Percentiles rank a stretch among this genome's conserved stretches.
Evolutionary conservation across 2,329 filamentous ascomycete species (phyloP).

Genomic region (Xylaria arbuscula): DNA sequence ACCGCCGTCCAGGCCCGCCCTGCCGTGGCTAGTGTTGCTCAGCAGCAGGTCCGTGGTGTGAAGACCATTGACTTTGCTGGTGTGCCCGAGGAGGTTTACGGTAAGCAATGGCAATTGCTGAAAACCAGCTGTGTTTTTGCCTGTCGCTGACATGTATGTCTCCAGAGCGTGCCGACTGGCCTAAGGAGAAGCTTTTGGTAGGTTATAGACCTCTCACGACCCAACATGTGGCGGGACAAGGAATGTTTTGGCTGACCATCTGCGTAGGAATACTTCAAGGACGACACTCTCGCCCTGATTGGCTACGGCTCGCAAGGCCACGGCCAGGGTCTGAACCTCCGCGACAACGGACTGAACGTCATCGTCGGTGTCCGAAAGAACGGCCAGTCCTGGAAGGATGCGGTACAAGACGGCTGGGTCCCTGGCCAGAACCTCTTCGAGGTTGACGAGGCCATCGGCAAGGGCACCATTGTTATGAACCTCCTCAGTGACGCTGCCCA

Average conservation of each 20-base stretch:
- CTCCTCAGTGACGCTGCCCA: conserved; percentile 97
- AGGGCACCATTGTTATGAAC: conserved; percentile 98
- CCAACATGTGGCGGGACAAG: background rate
- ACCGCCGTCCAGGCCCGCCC: conserved; percentile 62
- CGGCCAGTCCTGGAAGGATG: conserved; percentile 98
- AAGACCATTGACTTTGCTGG: conserved; percentile 99
- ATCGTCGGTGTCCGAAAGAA: conserved; percentile 99
- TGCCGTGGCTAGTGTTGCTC: conserved; percentile 58
- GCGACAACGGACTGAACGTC: conserved; percentile 99
- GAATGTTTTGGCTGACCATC: conserved; percentile 36
- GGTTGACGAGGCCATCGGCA: conserved; percentile 93
- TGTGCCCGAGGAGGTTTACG: conserved; percentile 92
- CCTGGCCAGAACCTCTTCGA: conserved; percentile 99
- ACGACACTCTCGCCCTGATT: conserved; percentile 98
- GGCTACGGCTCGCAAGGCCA: conserved; percentile 98
- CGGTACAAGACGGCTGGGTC: conserved; percentile 96
- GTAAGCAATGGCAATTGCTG: conserved; percentile 61
- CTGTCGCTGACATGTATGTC: conserved; percentile 45
- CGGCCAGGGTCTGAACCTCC: conserved; percentile 99
- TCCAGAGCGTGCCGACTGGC: conserved; percentile 97
- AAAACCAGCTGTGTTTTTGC: background rate
- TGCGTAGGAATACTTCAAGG: conserved; percentile 95
- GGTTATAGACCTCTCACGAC: conserved; percentile 55
- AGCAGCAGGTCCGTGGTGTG: conserved; percentile 81
- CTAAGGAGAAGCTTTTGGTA: conserved; percentile 95